Base-by-base conservation (phyloP, 768 basidiomycete species). In the Amanita fuliginea region DNA sequence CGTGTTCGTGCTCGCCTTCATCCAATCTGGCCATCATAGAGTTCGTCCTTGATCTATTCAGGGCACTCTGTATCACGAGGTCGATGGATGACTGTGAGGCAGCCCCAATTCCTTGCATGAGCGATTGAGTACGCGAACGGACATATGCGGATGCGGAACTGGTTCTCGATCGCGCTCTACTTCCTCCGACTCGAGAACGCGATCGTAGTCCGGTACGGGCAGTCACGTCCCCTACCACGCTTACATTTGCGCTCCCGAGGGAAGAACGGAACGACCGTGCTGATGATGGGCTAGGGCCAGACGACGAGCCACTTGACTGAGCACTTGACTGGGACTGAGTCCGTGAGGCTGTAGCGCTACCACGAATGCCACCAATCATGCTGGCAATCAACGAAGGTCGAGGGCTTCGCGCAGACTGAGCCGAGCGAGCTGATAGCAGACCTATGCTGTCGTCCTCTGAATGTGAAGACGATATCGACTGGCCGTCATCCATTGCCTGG, bases 21-120 rank as follows among this genome's bases (percentile, higher is more conserved):
- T 80, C 77, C n/a, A 84, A 67, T 50, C 82, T 65, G 5, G 75
- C 78, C 72, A 79, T 77, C n/a, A 78, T 78, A n/a, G 81, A 82
- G 55, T 81, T 78, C 30, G 81, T 70, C 44, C 43, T 45, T 16
- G 51, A 39, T 9, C 43, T 22, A 14, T 39, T 51, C 19, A 66
- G 62, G 3, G 69, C 69, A 3, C 60, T 61, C 52, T 72, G 70
- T 14, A 32, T 32, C 4, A 79, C 76, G 10, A 77, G 68, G 28
- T 81, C 80, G 34, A 83, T 57, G 24, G 80, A 82, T 0, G 77
- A 77, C 33, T 75, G 68, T 6, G 80, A 81, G 0, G 81, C 81
- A 3, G 76, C 74, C 1, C 74, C 73, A 9, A 86, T 67, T 45
- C 74, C 73, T 52, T 84, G 81, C 51, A 88, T 76, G 49, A 87